Base-by-base conservation (phyloP, 2,329 filamentous ascomycete genomes). In the Talaromyces marneffei region DNA sequence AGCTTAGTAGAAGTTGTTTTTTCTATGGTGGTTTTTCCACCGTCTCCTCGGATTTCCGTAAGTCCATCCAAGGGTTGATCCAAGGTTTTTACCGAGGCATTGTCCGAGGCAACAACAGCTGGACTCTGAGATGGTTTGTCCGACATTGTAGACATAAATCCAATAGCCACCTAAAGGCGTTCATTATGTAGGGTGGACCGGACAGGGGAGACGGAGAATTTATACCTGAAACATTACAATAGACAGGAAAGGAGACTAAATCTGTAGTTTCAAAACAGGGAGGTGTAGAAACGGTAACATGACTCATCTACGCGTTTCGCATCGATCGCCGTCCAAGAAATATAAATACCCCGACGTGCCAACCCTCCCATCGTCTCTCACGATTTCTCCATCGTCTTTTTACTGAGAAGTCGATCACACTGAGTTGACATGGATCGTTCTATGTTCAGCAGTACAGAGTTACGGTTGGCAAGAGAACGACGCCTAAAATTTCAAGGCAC, bases 401-500 rank as follows among this genome's bases (percentile, higher is more conserved):
- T 18, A 1, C 9, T 40, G n/a, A 40, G 37, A 40, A 7, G 37
- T 40, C n/a, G 6, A 40, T 18, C n/a, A 40, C 16, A 4, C n/a
- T 31, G 29, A 31, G 4, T 9, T 23, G 20, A 44, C 9, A 44
- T 44, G 9, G 20, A 44, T 44, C 10, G 20, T 25, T 25, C 20
- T 16, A 25, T 44, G 10, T 44, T 44, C 20, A 44, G 42, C 10
- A 44, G 42, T 44, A 44, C 10, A 8, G 42, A 44, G 20, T 20
- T 44, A 44, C 20, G 20, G 2, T 44, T 44, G 2, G 42, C 20
- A 16, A 6, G 42, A 44, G 20, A 44, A 44, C 0, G 63, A 50
- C 42, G 54, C 12, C 48, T 65, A 1, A 71, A 72, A 65, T 69
- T 70, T 35, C 57, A 63, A 50, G 63, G 68, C 52, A 66, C 63